phyloP scores from a whole-genome alignment of 1,139 yeast species.

The Kurtzmaniella quercitrusa region DNA sequence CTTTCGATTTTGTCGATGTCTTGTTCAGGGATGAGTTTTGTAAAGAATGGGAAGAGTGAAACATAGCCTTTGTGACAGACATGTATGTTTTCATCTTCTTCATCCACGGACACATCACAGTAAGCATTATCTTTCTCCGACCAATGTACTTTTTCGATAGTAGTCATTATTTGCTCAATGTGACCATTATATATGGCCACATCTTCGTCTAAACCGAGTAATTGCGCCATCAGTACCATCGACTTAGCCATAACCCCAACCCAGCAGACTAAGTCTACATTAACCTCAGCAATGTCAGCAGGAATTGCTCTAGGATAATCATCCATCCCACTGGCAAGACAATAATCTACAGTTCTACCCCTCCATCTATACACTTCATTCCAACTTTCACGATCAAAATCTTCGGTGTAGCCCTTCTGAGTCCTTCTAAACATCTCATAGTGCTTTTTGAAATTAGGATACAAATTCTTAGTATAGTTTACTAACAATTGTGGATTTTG shows the following conservation, averaged over 20 bases:
- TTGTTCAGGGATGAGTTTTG: constrained; percentile 56
- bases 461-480: constrained; percentile 59
- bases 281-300: constrained; percentile 84
- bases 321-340: constrained; percentile 91
- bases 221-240: constrained; percentile 67
- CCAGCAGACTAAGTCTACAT: constrained; percentile 90
- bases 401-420: constrained; percentile 73
- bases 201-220: constrained; percentile 60
- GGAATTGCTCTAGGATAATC: constrained; percentile 87
- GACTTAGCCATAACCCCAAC: constrained; percentile 87
- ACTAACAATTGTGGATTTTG: constrained; percentile 59
- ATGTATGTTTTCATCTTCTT: constrained; percentile 57
- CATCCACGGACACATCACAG: constrained; percentile 81
- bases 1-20: constrained; percentile 47
- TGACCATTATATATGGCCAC: constrained; percentile 38
- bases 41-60: constrained; percentile 77
- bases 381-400: constrained; percentile 60
- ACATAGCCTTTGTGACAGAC: constrained; percentile 91
- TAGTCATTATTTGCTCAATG: constrained; percentile 45
- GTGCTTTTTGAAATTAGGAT: constrained; percentile 73
- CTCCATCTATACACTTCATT: constrained; percentile 87
- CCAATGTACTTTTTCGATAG: constrained; percentile 80
- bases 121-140: constrained; percentile 58
- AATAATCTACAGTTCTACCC: constrained; percentile 81
- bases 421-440: constrained; percentile 83